These are phyloP conservation scores for Yarrowia sp. DNA, from an alignment of 805 yeast species.

Conservation along the genomic window DNA sequence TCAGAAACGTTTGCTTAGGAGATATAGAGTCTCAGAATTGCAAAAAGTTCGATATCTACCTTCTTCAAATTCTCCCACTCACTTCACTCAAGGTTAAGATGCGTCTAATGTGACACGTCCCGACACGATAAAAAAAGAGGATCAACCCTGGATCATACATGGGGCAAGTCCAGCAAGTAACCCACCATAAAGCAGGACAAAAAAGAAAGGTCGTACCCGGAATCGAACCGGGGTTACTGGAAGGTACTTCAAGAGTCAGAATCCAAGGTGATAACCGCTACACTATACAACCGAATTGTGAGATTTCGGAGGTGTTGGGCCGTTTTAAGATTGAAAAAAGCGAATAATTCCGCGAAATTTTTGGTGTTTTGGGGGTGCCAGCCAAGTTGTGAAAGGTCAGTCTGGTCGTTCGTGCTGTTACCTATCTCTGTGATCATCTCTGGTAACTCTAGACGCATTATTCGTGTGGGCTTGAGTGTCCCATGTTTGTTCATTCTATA, in stretches of 20 bases:
- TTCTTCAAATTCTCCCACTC: too few relatives aligned
- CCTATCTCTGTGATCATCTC: too few relatives aligned
- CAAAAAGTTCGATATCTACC: too few relatives aligned
- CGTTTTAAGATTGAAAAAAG: not conserved
- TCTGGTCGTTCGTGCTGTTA: too few relatives aligned
- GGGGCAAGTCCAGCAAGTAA: not conserved
- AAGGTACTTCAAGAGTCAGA: constrained; percentile 20
- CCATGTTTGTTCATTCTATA: too few relatives aligned
- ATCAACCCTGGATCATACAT: not conserved
- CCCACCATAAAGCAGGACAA: not conserved
- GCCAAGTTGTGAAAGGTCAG: too few relatives aligned
- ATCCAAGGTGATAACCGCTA: constrained; percentile 34
- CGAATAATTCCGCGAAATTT: not conserved
- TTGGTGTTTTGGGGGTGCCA: not conserved
- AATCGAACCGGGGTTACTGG: constrained; percentile 35
- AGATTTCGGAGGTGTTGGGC: not conserved
- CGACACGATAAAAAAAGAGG: not conserved
- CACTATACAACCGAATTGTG: constrained; percentile 22
- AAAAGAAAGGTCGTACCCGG: constrained; percentile 29
- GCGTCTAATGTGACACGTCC: not conserved
- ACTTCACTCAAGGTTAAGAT: too few relatives aligned
- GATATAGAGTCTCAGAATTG: too few relatives aligned
- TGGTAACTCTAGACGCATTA: too few relatives aligned
- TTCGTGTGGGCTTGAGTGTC: too few relatives aligned
- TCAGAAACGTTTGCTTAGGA: too few relatives aligned